These are phyloP conservation scores for Zoysia pacifica DNA, from an alignment of 176 grass and related monocot species.

Conservation along the genomic window DNA sequence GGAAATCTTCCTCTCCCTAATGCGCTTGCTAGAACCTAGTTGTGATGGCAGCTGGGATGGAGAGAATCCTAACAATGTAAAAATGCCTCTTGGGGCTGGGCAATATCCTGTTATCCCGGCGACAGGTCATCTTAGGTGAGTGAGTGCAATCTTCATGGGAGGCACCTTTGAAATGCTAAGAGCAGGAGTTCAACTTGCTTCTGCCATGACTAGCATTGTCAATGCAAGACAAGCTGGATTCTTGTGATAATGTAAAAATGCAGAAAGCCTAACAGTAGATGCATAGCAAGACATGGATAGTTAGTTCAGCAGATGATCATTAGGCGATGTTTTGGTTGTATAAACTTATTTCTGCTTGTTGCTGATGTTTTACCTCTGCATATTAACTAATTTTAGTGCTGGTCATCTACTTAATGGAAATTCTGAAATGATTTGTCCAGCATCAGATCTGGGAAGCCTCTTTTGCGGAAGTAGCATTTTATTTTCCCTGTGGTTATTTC, in stretches of 20 bases:
- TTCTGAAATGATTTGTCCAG: slow-evolving; percentile 41
- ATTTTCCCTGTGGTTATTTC: background rate
- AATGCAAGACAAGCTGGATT: slow-evolving; percentile 40
- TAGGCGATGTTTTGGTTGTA: slow-evolving; percentile 51
- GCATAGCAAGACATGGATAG: slow-evolving; percentile 25
- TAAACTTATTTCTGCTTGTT: slow-evolving; percentile 36
- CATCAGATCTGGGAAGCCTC: background rate
- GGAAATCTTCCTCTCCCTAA: slow-evolving; percentile 81
- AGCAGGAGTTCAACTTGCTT: slow-evolving; percentile 53
- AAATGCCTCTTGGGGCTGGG: slow-evolving; percentile 37
- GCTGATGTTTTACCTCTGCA: slow-evolving; percentile 27
- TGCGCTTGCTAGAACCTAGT: slow-evolving; percentile 59
- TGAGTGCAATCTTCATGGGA: background rate
- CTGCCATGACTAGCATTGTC: slow-evolving; percentile 84
- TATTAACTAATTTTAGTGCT: slow-evolving; percentile 52
- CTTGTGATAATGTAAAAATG: slow-evolving; percentile 26
- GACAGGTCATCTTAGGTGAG: slow-evolving; percentile 61
- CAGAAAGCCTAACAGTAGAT: slow-evolving; percentile 52
- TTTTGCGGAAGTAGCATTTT: background rate
- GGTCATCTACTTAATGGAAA: slow-evolving; percentile 34
- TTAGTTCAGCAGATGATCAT: slow-evolving; percentile 43
- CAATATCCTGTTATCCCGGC: slow-evolving; percentile 68
- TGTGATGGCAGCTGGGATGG: slow-evolving; percentile 41
- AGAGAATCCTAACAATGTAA: slow-evolving; percentile 47
- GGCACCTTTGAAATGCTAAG: slow-evolving; percentile 66